Conservation (phyloP, 2,329 filamentous ascomycete species). For the Endothia cerciana region DNA sequence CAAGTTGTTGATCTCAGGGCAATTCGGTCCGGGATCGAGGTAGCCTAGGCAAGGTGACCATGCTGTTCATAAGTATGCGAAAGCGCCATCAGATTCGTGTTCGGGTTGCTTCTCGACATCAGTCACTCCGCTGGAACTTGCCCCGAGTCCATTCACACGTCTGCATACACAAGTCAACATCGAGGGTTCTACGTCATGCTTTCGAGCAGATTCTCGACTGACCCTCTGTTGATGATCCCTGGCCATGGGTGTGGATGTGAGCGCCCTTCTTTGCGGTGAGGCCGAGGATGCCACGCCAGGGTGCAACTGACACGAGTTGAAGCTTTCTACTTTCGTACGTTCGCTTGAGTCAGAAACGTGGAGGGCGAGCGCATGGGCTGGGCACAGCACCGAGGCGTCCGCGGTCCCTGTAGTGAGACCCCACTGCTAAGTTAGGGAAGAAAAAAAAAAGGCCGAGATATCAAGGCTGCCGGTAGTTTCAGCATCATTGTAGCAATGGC, state of each 20-base stretch:
- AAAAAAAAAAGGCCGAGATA: not conserved
- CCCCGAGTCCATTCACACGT: not conserved
- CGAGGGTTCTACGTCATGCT: not conserved
- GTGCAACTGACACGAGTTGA: not conserved
- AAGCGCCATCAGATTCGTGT: not conserved
- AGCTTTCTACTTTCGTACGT: not conserved
- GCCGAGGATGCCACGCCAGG: not conserved
- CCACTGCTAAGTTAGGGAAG: slow-evolving; percentile 2
- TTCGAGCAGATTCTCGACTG: not conserved
- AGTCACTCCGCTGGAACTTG: not conserved
- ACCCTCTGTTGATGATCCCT: not conserved
- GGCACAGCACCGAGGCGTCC: not conserved
- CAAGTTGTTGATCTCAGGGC: not conserved
- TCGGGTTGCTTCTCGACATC: not conserved
- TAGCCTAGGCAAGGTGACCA: not conserved
- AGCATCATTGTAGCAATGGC: not conserved
- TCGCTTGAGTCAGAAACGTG: not conserved
- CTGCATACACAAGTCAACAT: not conserved
- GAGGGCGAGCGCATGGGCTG: not conserved
- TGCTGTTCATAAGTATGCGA: not conserved
- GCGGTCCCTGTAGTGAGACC: slow-evolving; percentile 1
- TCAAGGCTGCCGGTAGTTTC: slow-evolving; percentile 13
- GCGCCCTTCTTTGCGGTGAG: not conserved
- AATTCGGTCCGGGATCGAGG: slow-evolving; percentile 3
- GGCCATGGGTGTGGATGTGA: not conserved